Conservation (phyloP, 495 filamentous ascomycete genomes). For the Penicillium cosmopolitanum region DNA sequence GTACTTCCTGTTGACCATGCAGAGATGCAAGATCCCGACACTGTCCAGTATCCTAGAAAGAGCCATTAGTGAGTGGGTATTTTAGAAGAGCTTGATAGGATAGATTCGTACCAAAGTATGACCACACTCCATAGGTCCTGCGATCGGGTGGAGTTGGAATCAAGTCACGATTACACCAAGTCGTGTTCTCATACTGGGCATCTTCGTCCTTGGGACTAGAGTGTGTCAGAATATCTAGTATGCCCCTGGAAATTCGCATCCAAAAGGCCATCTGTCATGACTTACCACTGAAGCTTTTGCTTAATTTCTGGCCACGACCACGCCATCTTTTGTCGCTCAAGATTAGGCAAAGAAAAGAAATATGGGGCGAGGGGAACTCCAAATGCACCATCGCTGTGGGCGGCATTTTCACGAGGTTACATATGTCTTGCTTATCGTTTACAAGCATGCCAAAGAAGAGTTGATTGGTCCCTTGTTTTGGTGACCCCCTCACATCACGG, state of each 20-base stretch:
- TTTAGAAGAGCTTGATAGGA: not conserved
- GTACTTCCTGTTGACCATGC: slow-evolving; percentile 14
- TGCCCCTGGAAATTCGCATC: not conserved
- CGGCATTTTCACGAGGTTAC: not conserved
- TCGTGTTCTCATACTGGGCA: slow-evolving; percentile 11
- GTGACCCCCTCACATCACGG: slow-evolving; percentile 2
- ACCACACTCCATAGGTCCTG: slow-evolving; percentile 10
- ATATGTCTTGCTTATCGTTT: not conserved
- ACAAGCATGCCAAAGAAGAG: not conserved
- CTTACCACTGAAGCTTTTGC: slow-evolving; percentile 12
- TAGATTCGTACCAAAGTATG: slow-evolving; percentile 9
- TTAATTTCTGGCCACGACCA: slow-evolving; percentile 11
- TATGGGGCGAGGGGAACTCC: not conserved
- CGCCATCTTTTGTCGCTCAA: slow-evolving; percentile 2
- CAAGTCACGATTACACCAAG: slow-evolving; percentile 13
- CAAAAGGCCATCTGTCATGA: not conserved
- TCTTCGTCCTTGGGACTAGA: slow-evolving; percentile 9
- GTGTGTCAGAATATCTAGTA: not conserved
- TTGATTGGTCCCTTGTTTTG: not conserved
- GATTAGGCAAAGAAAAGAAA: not conserved
- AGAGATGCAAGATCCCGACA: slow-evolving; percentile 13
- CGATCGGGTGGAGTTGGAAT: slow-evolving; percentile 11
- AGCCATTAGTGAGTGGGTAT: not conserved
- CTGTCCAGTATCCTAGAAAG: slow-evolving; percentile 9
- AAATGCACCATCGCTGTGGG: not conserved